Evolutionary conservation across 257 asterid species (phyloP).

Genomic region (Petunia secreta): DNA sequence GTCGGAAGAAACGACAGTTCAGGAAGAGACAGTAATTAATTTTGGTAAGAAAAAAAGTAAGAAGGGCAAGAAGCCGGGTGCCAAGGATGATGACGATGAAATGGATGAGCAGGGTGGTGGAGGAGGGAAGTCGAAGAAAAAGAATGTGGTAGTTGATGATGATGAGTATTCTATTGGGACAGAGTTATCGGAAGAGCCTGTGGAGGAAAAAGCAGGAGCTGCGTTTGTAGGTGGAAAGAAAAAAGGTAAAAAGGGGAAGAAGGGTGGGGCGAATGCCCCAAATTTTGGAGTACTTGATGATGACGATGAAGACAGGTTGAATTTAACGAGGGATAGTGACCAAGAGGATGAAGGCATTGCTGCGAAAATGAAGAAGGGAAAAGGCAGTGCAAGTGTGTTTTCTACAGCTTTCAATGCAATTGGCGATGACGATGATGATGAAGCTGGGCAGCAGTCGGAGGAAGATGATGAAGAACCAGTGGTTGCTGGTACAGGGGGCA

Average conservation of each 20-base stretch:
- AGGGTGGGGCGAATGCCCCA: constrained; percentile 47
- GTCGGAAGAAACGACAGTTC: constrained; percentile 57
- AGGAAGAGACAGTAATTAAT: constrained; percentile 52
- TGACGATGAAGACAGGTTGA: constrained; percentile 42
- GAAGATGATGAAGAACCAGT: constrained; percentile 48
- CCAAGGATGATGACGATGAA: constrained; percentile 44
- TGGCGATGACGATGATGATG: constrained; percentile 38
- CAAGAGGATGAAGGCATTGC: constrained; percentile 33
- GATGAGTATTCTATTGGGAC: constrained; percentile 73
- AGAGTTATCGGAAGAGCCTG: constrained; percentile 61
- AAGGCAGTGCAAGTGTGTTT: constrained; percentile 39
- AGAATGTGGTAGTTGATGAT: constrained; percentile 46
- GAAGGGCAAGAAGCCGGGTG: constrained; percentile 51
- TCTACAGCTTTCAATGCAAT: constrained; percentile 36
- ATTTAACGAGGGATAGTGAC: constrained; percentile 32
- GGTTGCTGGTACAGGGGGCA: constrained; percentile 53
- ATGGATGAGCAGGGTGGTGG: constrained; percentile 40
- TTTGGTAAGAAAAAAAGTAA: constrained; percentile 65
- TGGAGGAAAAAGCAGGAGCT: constrained; percentile 51
- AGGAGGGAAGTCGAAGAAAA: constrained; percentile 74
- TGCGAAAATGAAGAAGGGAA: constrained; percentile 49
- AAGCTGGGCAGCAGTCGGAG: constrained; percentile 48
- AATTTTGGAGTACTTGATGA: constrained; percentile 64
- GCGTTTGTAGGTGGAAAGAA: constrained; percentile 54
- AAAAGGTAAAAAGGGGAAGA: constrained; percentile 71